phyloP scores from a whole-genome alignment of 1,284 basidiomycete species.

The Tremellales sp. region DNA sequence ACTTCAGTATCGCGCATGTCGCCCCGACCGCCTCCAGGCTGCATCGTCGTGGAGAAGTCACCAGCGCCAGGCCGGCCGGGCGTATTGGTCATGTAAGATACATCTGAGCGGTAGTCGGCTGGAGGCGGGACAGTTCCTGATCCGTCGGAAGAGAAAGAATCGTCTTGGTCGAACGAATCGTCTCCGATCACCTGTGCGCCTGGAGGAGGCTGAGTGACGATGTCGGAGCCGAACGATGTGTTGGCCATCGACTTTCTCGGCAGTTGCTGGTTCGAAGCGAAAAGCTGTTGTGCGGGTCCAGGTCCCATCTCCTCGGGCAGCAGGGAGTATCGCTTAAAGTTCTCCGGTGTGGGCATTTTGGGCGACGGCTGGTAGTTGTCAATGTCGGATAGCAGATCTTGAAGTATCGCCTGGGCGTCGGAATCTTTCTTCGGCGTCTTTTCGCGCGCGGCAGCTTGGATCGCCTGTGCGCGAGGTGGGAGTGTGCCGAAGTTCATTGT shows the following conservation, averaged over 20 bases:
- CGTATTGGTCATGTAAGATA: neutral
- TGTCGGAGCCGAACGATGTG: constrained; percentile 36
- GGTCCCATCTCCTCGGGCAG: too few species aligned
- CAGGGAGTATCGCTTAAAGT: constrained; percentile 36
- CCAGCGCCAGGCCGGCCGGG: neutral
- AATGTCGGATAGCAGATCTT: constrained; percentile 44
- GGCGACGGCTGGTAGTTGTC: constrained; percentile 26
- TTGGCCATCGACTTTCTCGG: constrained; percentile 32
- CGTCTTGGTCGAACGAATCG: constrained; percentile 22
- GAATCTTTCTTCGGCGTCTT: constrained; percentile 44
- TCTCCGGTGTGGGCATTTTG: constrained; percentile 29
- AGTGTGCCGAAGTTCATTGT: constrained; percentile 71
- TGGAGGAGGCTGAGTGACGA: constrained; percentile 10
- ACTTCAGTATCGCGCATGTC: neutral
- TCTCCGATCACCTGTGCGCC: constrained; percentile 14
- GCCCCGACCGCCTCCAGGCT: neutral
- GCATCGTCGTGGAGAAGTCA: constrained; percentile 1
- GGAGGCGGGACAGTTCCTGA: constrained; percentile 7
- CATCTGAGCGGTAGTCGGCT: constrained; percentile 1
- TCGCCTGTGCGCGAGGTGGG: constrained; percentile 56
- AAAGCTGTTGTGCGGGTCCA: too few species aligned
- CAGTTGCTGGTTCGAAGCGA: neutral
- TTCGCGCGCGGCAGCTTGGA: constrained; percentile 52
- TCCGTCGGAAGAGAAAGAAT: constrained; percentile 14
- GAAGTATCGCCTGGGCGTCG: constrained; percentile 54